Evolutionary conservation across 2,329 filamentous ascomycete genomes (phyloP).

Genomic region (Aaosphaeria pasadenensis): DNA sequence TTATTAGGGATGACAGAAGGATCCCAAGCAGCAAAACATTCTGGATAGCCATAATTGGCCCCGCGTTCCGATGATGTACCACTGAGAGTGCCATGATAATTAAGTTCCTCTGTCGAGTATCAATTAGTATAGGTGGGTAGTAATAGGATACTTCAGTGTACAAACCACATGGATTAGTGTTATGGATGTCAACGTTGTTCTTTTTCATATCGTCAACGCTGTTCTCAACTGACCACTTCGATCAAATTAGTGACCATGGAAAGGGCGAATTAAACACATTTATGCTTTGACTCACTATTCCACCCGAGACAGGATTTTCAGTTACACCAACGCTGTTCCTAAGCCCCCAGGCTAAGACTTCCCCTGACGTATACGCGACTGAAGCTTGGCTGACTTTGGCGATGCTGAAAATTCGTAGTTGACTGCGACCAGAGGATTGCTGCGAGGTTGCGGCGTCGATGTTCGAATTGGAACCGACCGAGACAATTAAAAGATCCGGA

Average conservation of each 20-base stretch:
- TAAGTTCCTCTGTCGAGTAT: constrained; percentile 55
- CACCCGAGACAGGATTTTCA: constrained; percentile 50
- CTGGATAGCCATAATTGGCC: constrained; percentile 67
- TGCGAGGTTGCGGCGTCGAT: constrained; percentile 53
- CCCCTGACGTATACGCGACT: constrained; percentile 46
- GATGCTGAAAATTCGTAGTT: constrained; percentile 59
- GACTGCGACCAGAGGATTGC: constrained; percentile 54
- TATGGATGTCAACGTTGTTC: constrained; percentile 56
- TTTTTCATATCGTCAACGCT: constrained; percentile 60
- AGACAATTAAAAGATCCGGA: constrained; percentile 55
- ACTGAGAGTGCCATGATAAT: constrained; percentile 46
- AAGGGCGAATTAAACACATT: not conserved
- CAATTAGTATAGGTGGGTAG: constrained; percentile 33
- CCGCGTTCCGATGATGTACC: constrained; percentile 45
- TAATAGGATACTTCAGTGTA: constrained; percentile 45
- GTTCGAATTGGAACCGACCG: constrained; percentile 61
- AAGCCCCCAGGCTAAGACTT: constrained; percentile 60
- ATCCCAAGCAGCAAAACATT: constrained; percentile 64
- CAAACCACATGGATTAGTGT: constrained; percentile 66
- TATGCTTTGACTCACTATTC: constrained; percentile 29
- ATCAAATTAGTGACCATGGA: not conserved
- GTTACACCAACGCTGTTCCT: constrained; percentile 66
- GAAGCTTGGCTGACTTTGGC: constrained; percentile 23
- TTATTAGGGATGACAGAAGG: constrained; percentile 48
- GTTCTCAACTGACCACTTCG: constrained; percentile 58